These are phyloP conservation scores for Mycena indigotica DNA, from an alignment of 768 basidiomycete genomes.

Conservation along the genomic window DNA sequence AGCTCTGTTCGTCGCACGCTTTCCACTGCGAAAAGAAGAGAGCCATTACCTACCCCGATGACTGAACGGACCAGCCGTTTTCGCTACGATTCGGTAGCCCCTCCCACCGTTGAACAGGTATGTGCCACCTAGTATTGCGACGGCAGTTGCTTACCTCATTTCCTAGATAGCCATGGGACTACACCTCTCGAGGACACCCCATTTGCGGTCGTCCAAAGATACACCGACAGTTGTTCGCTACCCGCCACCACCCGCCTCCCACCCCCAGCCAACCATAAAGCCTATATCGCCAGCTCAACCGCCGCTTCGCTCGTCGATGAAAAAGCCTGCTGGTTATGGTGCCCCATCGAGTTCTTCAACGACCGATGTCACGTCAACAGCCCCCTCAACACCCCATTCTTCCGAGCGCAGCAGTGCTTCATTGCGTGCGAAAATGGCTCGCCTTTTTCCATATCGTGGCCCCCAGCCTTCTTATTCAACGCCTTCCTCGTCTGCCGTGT, in stretches of 20 bases:
- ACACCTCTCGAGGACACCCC: conserved; percentile 19
- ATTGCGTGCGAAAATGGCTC: conserved; percentile 29
- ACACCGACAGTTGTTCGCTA: conserved; percentile 1
- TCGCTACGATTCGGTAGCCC: conserved; percentile 5
- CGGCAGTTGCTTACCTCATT: neutral
- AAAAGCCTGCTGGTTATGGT: conserved; percentile 9
- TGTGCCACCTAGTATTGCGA: neutral
- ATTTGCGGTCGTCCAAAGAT: conserved; percentile 8
- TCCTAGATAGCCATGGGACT: conserved; percentile 21
- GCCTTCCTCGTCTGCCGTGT: conserved; percentile 23
- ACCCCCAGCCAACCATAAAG: conserved; percentile 13
- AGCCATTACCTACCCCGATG: conserved; percentile 9
- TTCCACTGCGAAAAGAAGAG: conserved; percentile 10
- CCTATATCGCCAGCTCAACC: conserved; percentile 6
- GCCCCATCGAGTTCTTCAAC: conserved; percentile 11
- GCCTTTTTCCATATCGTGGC: conserved; percentile 48
- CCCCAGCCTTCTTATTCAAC: conserved; percentile 33
- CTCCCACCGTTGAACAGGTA: conserved; percentile 21
- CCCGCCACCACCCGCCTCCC: conserved; percentile 16
- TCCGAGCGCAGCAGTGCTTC: conserved; percentile 22
- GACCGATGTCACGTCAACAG: conserved; percentile 20
- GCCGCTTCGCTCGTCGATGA: conserved; percentile 20
- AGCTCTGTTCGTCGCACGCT: conserved; percentile 20
- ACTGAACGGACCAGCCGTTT: conserved; percentile 12
- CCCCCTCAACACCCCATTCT: conserved; percentile 17